Evolutionary conservation across 768 basidiomycete species (phyloP).

Genomic region (Lactarius sanguifluus): DNA sequence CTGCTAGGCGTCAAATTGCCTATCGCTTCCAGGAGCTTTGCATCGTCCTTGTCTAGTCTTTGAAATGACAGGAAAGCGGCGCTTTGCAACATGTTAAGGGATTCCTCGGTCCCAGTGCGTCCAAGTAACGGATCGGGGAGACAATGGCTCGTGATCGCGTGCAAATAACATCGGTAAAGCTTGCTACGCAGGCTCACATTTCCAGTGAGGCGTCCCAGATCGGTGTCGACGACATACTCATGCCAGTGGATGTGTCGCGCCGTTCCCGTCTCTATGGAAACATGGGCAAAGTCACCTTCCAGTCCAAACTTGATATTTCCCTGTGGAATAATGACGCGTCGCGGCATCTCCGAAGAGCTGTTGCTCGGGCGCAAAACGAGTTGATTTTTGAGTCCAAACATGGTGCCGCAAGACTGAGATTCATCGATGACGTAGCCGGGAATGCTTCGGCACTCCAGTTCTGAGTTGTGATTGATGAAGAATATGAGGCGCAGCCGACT

Average conservation of each 20-base stretch:
- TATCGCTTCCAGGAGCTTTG: slow-evolving; percentile 9
- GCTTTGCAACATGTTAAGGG: slow-evolving; percentile 42
- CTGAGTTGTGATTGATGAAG: slow-evolving; percentile 33
- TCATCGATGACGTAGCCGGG: slow-evolving; percentile 44
- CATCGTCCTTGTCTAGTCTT: slow-evolving; percentile 29
- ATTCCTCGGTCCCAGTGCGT: slow-evolving; percentile 46
- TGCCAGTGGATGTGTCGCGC: slow-evolving; percentile 29
- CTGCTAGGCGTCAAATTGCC: background rate
- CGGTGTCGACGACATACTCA: slow-evolving; percentile 36
- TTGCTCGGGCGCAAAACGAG: slow-evolving; percentile 24
- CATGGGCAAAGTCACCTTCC: slow-evolving; percentile 6
- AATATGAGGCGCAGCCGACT: slow-evolving; percentile 46
- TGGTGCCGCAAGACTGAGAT: slow-evolving; percentile 43
- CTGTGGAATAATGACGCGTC: slow-evolving; percentile 15
- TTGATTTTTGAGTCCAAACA: slow-evolving; percentile 44
- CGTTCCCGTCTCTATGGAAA: background rate
- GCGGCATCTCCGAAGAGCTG: background rate
- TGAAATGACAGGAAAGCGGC: slow-evolving; percentile 44
- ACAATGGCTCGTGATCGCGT: slow-evolving; percentile 46
- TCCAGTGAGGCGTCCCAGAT: slow-evolving; percentile 36
- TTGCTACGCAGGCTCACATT: slow-evolving; percentile 34
- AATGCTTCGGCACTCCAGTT: slow-evolving; percentile 43
- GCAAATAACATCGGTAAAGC: slow-evolving; percentile 46
- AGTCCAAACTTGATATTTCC: background rate
- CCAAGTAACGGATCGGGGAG: slow-evolving; percentile 45